Base-by-base conservation (phyloP, 2,329 filamentous ascomycete genomes). In the Colletotrichum sp. region DNA sequence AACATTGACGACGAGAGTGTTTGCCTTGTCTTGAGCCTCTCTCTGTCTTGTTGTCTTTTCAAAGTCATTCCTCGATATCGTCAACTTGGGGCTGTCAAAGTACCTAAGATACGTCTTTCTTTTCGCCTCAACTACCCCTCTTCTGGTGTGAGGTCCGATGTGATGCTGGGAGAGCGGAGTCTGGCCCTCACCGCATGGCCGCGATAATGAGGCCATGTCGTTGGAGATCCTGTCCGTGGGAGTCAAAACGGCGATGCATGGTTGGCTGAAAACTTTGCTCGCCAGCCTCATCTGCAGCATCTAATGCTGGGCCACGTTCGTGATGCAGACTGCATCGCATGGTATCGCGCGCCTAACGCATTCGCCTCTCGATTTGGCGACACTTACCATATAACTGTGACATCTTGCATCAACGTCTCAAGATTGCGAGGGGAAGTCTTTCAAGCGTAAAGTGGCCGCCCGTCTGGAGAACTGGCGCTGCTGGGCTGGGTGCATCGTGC, bases 1-100 rank as follows among this genome's bases (percentile, higher is more conserved):
- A 76, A 76, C 73, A 69, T 72, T 44, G 73, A 68, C 63, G 73
- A 66, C 73, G 69, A 68, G 69, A 21, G 15, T 67, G 60, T 13
- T 62, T 49, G 39, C 39, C 39, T 13, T 26, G n/a, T 16, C 55
- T 68, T 71, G 36, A 59, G 67, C 59, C 67, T 60, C 49, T 74
- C 26, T 60, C 57, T 60, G 15, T 60, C 57, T 52, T 21, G 44
- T 49, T 5, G 44, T 21, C n/a, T 21, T 52, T 13, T 49, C 44
- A 52, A 21, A 52, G 44, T 52, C 6, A 21, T 52, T 52, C 10
- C n/a, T 70, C 44, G 52, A 72, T 59, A 52, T 52, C n/a, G 26
- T 55, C 36, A n/a, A 52, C 21, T 34, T 44, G 62, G 16, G 30
- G 21, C 28, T 62, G 44, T 52, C 36, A 6, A 52, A 49, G 34